phyloP scores from a whole-genome alignment of 805 yeast species.

The Wickerhamiella parazyma region DNA sequence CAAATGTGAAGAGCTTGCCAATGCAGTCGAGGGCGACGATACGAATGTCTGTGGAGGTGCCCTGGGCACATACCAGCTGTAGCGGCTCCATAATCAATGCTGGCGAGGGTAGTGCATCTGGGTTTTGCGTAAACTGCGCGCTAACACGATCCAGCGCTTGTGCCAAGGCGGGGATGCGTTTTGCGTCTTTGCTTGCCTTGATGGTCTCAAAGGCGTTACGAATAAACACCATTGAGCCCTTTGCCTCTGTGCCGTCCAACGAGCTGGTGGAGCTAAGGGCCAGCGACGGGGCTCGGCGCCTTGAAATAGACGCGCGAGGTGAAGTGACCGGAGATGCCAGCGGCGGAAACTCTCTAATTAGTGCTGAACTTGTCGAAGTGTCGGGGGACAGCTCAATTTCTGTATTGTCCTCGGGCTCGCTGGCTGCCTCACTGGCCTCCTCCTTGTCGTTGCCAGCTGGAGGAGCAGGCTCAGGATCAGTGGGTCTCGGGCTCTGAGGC shows the following conservation, averaged over 20 bases:
- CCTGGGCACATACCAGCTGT: slow-evolving; percentile 53
- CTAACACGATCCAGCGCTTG: slow-evolving; percentile 26
- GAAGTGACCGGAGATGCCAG: slow-evolving; percentile 2
- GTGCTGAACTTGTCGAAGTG: background rate
- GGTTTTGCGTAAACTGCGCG: slow-evolving; percentile 20
- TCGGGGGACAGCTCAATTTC: background rate
- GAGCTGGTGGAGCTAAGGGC: slow-evolving; percentile 20
- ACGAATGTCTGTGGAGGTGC: slow-evolving; percentile 49
- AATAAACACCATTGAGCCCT: slow-evolving; percentile 33
- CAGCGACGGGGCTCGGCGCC: slow-evolving; percentile 13
- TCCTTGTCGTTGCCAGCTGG: background rate
- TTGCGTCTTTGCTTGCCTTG: slow-evolving; percentile 45
- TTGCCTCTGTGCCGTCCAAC: slow-evolving; percentile 19
- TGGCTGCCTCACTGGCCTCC: background rate
- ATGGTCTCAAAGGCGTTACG: slow-evolving; percentile 47
- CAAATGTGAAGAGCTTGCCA: slow-evolving; percentile 78
- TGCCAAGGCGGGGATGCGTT: slow-evolving; percentile 31
- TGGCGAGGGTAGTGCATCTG: slow-evolving; percentile 31
- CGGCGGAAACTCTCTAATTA: background rate
- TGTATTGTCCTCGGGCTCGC: background rate
- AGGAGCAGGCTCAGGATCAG: no score
- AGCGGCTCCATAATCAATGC: slow-evolving; percentile 63
- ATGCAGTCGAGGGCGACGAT: slow-evolving; percentile 70
- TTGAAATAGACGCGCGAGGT: slow-evolving; percentile 3
- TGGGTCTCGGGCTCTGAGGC: background rate